Evolutionary conservation across 805 yeast species (phyloP).

Genomic region (Candida mattraensis): DNA sequence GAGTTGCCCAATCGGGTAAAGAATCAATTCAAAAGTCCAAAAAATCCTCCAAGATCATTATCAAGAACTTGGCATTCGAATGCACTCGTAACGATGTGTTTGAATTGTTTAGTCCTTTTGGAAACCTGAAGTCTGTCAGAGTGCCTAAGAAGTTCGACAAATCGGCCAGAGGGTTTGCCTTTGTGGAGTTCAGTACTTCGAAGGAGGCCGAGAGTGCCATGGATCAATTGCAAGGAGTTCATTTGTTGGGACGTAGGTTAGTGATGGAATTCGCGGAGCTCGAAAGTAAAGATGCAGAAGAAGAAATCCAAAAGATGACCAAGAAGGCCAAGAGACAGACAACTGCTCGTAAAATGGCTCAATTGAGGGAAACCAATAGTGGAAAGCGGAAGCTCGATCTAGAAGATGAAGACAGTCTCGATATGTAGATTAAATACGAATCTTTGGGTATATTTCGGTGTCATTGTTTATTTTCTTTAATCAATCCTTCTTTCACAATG

Average conservation of each 20-base stretch:
- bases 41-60: slow-evolving; percentile 76
- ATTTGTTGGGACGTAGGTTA: slow-evolving; percentile 90
- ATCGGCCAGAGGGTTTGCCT: slow-evolving; percentile 95
- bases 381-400: slow-evolving; percentile 73
- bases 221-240: slow-evolving; percentile 93
- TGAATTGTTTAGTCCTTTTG: slow-evolving; percentile 91
- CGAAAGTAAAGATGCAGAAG: slow-evolving; percentile 82
- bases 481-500: slow-evolving; percentile 46
- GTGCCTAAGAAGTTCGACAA: slow-evolving; percentile 96
- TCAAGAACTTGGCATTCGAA: slow-evolving; percentile 96
- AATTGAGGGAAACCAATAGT: slow-evolving; percentile 56
- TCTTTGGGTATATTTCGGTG: too few relatives aligned
- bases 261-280: slow-evolving; percentile 91
- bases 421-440: slow-evolving; percentile 9
- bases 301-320: slow-evolving; percentile 88
- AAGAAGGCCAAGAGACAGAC: slow-evolving; percentile 80
- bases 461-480: slow-evolving; percentile 36
- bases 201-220: slow-evolving; percentile 94
- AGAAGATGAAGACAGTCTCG: slow-evolving; percentile 52
- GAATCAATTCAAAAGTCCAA: slow-evolving; percentile 36
- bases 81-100: slow-evolving; percentile 91
- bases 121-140: slow-evolving; percentile 90
- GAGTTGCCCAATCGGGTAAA: slow-evolving; percentile 49
- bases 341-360: slow-evolving; percentile 71
- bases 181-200: slow-evolving; percentile 83